These are phyloP conservation scores for Phytophthora pseudosyringae DNA, from an alignment of 352 stramenopile species.

Conservation along the genomic window DNA sequence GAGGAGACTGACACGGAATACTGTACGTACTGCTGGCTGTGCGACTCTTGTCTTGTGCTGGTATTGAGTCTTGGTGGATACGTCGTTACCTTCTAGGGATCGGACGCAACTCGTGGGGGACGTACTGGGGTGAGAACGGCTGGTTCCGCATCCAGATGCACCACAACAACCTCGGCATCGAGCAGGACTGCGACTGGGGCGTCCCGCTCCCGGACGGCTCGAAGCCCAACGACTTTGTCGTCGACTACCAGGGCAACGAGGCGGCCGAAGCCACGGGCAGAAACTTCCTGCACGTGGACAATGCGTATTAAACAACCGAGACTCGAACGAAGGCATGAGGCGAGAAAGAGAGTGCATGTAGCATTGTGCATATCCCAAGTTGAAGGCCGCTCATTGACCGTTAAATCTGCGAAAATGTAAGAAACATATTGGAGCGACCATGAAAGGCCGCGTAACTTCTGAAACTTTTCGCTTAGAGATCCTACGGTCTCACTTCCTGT, in stretches of 20 bases:
- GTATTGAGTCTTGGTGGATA: constrained; percentile 10
- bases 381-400: constrained; percentile 4
- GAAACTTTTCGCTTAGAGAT: constrained; percentile 1
- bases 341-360: constrained; percentile 1
- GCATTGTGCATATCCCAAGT: constrained; percentile 19
- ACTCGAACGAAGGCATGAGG: neutral
- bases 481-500: constrained; percentile 1
- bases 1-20: constrained; percentile 90
- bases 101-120: constrained; percentile 92
- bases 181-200: constrained; percentile 90
- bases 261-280: constrained; percentile 5
- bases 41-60: neutral
- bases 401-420: constrained; percentile 11
- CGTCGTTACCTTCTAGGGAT: constrained; percentile 58
- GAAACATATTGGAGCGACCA: constrained; percentile 6
- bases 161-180: constrained; percentile 91
- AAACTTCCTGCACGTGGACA: constrained; percentile 28
- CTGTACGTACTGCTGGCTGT: constrained; percentile 50
- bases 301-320: constrained; percentile 11
- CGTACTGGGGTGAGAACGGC: constrained; percentile 93
- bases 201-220: constrained; percentile 84
- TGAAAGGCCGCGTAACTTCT: constrained; percentile 20
- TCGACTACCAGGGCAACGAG: constrained; percentile 39
- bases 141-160: constrained; percentile 93
- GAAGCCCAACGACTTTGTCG: constrained; percentile 57